Evolutionary conservation across 78 protist species (phyloP).

Genomic region (Bodo saltans): DNA sequence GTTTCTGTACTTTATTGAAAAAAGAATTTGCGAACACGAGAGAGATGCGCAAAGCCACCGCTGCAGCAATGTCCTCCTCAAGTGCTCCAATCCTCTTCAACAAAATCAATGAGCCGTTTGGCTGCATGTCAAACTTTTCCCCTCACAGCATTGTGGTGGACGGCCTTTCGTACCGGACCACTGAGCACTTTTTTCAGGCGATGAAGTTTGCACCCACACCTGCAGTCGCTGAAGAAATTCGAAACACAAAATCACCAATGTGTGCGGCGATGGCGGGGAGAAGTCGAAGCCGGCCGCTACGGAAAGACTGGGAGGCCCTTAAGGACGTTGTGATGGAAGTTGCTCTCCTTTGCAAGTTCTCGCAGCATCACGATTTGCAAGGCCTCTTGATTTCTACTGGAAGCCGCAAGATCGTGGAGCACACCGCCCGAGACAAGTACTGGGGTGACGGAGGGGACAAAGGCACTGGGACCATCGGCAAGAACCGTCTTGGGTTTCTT

Average conservation of each 20-base stretch:
- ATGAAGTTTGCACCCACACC: slow-evolving; percentile 12
- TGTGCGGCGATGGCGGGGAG: slow-evolving; percentile 6
- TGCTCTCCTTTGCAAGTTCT: background rate
- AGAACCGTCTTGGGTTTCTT: slow-evolving; percentile 24
- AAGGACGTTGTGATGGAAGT: slow-evolving; percentile 18
- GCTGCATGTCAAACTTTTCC: slow-evolving; percentile 28
- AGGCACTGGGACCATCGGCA: background rate
- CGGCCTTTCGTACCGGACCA: slow-evolving; percentile 4
- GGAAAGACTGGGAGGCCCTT: slow-evolving; percentile 25
- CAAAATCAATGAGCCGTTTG: background rate
- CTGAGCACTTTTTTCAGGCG: slow-evolving; percentile 41
- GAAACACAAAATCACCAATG: background rate
- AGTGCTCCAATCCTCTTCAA: too few relatives aligned
- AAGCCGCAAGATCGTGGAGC: slow-evolving; percentile 5
- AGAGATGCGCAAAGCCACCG: too few relatives aligned
- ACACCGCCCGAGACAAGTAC: slow-evolving; percentile 19
- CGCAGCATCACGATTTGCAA: background rate
- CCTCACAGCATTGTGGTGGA: slow-evolving; percentile 19
- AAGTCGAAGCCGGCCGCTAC: background rate
- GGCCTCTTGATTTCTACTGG: slow-evolving; percentile 9
- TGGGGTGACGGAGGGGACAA: slow-evolving; percentile 36
- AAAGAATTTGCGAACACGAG: too few relatives aligned
- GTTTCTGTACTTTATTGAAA: too few relatives aligned
- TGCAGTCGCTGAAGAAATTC: background rate
- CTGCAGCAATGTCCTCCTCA: too few relatives aligned